Conservation (phyloP, 768 basidiomycete genomes). For the Tricholoma bakamatsutake region DNA sequence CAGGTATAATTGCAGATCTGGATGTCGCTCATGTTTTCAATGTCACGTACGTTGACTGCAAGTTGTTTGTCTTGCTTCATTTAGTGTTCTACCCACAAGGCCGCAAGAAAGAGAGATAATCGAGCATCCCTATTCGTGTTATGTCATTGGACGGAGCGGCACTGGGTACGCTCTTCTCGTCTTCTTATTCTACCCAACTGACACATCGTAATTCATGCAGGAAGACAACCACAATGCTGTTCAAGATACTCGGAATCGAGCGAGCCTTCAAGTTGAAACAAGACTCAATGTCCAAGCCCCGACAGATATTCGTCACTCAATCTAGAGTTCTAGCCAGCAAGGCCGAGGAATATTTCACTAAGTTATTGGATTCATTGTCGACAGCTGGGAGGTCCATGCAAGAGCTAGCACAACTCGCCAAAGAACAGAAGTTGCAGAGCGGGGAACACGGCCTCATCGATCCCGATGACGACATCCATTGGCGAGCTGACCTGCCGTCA, state of each 20-base stretch:
- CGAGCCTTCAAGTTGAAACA: constrained; percentile 38
- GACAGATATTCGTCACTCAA: constrained; percentile 70
- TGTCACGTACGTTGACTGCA: constrained; percentile 28
- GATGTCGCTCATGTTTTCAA: constrained; percentile 37
- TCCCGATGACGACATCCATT: constrained; percentile 1
- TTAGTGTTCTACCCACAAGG: constrained; percentile 15
- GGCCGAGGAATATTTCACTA: constrained; percentile 56
- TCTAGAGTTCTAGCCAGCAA: constrained; percentile 56
- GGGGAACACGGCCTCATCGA: background rate
- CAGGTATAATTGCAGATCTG: constrained; percentile 44
- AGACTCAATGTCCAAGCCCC: constrained; percentile 36
- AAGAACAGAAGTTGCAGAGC: background rate
- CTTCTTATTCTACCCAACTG: background rate
- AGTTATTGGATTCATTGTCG: constrained; percentile 38
- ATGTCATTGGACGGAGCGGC: constrained; percentile 62
- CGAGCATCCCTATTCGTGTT: constrained; percentile 52
- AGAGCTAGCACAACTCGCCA: constrained; percentile 23
- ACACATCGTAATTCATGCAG: constrained; percentile 25
- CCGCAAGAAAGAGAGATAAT: constrained; percentile 49
- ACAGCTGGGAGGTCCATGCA: constrained; percentile 26
- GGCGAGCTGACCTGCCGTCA: background rate
- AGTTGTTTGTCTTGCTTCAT: background rate
- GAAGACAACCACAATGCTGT: constrained; percentile 70
- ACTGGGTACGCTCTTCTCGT: constrained; percentile 43
- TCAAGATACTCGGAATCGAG: constrained; percentile 66